Evolutionary conservation across 208 protist genomes (phyloP).

Genomic region (Lotmaria passim): DNA sequence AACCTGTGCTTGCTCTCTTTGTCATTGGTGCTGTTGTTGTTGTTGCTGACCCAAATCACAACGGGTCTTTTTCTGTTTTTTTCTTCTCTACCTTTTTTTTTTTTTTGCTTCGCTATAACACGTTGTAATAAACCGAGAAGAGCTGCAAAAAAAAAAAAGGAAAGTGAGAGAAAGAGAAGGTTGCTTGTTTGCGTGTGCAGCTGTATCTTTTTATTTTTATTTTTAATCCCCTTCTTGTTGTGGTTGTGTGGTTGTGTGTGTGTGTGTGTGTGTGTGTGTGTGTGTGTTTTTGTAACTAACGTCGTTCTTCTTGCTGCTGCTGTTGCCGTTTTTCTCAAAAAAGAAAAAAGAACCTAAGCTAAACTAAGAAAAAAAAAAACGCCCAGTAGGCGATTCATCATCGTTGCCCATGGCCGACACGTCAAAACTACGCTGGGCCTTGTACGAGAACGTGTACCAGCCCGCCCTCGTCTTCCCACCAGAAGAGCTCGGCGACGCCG

Average conservation of each 20-base stretch:
- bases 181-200: neutral
- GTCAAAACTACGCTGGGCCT: constrained; percentile 73
- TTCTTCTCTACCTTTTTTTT: too few relatives aligned
- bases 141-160: neutral
- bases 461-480: constrained; percentile 56
- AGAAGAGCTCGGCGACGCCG: constrained; percentile 39
- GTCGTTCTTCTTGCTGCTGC: neutral
- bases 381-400: constrained; percentile 1
- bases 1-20: too few relatives aligned
- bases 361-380: constrained; percentile 2
- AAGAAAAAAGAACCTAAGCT: constrained; percentile 9
- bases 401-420: constrained; percentile 12
- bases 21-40: too few relatives aligned
- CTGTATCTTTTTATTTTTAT: constrained; percentile 10
- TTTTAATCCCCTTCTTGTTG: neutral
- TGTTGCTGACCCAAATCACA: too few relatives aligned
- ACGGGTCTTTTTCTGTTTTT: too few relatives aligned
- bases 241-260: neutral
- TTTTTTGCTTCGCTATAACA: too few relatives aligned
- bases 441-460: constrained; percentile 77
- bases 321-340: too few relatives aligned
- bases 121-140: too few relatives aligned
- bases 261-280: constrained; percentile 18
- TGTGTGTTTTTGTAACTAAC: neutral
- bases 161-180: neutral